phyloP scores from a whole-genome alignment of 371 early-diverging fungal genomes.

The Mucor plumbeus region DNA sequence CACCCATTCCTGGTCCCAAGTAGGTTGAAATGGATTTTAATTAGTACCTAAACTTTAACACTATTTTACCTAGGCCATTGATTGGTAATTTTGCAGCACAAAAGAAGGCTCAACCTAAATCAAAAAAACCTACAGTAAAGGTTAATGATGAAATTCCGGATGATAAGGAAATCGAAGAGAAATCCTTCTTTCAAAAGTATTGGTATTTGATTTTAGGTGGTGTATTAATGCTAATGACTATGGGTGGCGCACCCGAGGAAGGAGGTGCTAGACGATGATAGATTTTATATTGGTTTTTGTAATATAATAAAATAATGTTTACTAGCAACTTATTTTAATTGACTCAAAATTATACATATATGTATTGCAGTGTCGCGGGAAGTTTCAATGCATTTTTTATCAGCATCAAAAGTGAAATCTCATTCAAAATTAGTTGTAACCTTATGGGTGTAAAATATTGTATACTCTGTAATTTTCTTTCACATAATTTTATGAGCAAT shows the following conservation, averaged over 20 bases:
- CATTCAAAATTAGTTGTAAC: too few species aligned
- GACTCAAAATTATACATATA: too few species aligned
- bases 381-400: too few species aligned
- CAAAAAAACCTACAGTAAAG: conserved; percentile 22
- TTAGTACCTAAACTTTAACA: neutral
- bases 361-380: too few species aligned
- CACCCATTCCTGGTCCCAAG: conserved; percentile 24
- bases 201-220: conserved; percentile 31
- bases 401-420: too few species aligned
- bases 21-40: conserved; percentile 2
- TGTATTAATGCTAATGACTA: conserved; percentile 17
- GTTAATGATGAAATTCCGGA: conserved; percentile 26
- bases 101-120: conserved; percentile 22
- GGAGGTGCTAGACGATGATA: conserved; percentile 11
- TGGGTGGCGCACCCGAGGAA: conserved; percentile 11
- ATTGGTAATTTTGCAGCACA: conserved; percentile 28
- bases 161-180: conserved; percentile 32
- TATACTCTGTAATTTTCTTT: too few species aligned
- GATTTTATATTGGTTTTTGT: neutral
- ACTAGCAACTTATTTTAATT: too few species aligned
- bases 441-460: too few species aligned
- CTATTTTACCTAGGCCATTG: conserved; percentile 18
- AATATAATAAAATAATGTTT: neutral
- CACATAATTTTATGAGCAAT: too few species aligned
- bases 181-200: conserved; percentile 37